Evolutionary conservation across 805 yeast genomes (phyloP), one percentile per base, ranked within the genome.

Genomic region (Henningerozyma blattae): DNA sequence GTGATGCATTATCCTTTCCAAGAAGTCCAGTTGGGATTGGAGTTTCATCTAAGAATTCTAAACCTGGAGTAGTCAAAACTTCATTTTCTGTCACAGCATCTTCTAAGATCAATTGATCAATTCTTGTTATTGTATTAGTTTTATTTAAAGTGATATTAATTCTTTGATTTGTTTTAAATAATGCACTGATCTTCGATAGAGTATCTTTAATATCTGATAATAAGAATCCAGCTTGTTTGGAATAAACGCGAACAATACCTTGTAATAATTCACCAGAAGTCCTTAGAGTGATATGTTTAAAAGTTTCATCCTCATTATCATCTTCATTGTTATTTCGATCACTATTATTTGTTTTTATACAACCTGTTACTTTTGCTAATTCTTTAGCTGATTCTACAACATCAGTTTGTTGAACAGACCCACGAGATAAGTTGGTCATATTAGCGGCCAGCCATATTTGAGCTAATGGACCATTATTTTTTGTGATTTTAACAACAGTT

Each of bases 401-500:
- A 45, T 81, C 72, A 12, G 95, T 78, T 45, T 71, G 76, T 32
- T 84, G 62, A 30, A 75, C 73, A 45, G 86, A 94, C 32, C 42
- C 44, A 34, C 46, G 47, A 15, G 56, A 43, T 13, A 52, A 28
- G 25, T 43, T 52, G 4, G 53, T 42, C 58, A 86, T 68, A 51
- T 83, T 86, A 15, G 95, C 89, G 8, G 95, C 95, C 31, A 86
- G 65, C 95, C 95, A 86, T 7, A 85, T 86, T 43, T 78, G 82
- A 3, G 93, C 94, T 39, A 86, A 62, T 1, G 94, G 94, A 3
- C 94, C 93, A 50, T 77, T 77, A 39, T 72, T 76, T 2, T 82
- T 65, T 15, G 52, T 40, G 10, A 52, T 38, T 32, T 46, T 42
- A 19, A 44, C 37, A 18, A 32, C 30, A 12, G 34, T 31, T 34